Conservation (phyloP, 1,284 basidiomycete species). For the Cryptococcus sp. region DNA sequence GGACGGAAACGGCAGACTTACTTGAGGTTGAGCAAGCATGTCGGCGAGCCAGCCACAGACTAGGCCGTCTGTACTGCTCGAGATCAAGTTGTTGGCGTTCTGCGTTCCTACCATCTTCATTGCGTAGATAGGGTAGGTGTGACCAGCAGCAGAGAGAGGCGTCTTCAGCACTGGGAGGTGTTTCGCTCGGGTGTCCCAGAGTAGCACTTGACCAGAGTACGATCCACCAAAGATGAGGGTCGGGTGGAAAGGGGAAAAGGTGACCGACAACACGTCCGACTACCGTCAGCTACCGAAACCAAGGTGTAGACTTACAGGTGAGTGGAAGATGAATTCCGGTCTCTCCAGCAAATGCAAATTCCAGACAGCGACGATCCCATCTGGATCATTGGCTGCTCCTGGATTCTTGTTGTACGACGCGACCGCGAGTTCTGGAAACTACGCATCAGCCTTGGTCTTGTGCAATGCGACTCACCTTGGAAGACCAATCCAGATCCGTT, state of each 20-base stretch:
- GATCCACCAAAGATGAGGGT: slow-evolving; percentile 96
- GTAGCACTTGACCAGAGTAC: slow-evolving; percentile 93
- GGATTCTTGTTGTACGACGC: slow-evolving; percentile 97
- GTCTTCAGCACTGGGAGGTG: slow-evolving; percentile 94
- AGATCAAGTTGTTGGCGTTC: slow-evolving; percentile 94
- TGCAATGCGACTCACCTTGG: slow-evolving; percentile 58
- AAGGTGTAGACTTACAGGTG: slow-evolving; percentile 58
- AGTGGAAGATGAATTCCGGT: slow-evolving; percentile 96
- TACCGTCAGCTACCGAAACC: slow-evolving; percentile 34
- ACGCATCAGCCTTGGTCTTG: slow-evolving; percentile 4
- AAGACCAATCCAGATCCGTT: slow-evolving; percentile 95
- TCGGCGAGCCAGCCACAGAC: slow-evolving; percentile 98
- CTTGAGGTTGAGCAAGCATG: slow-evolving; percentile 95
- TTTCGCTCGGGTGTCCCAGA: slow-evolving; percentile 98
- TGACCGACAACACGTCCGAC: slow-evolving; percentile 94
- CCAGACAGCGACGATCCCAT: slow-evolving; percentile 96
- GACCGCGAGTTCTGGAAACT: slow-evolving; percentile 93
- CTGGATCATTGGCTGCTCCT: slow-evolving; percentile 82
- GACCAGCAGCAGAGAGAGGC: slow-evolving; percentile 86
- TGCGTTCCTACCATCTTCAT: slow-evolving; percentile 97
- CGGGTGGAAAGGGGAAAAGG: slow-evolving; percentile 95
- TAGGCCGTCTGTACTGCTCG: slow-evolving; percentile 90
- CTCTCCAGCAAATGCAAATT: slow-evolving; percentile 90
- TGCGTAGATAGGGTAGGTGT: slow-evolving; percentile 96
- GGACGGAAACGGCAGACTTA: slow-evolving; percentile 34